phyloP scores from a whole-genome alignment of 306 rosid species.

The Cajanus cajan region DNA sequence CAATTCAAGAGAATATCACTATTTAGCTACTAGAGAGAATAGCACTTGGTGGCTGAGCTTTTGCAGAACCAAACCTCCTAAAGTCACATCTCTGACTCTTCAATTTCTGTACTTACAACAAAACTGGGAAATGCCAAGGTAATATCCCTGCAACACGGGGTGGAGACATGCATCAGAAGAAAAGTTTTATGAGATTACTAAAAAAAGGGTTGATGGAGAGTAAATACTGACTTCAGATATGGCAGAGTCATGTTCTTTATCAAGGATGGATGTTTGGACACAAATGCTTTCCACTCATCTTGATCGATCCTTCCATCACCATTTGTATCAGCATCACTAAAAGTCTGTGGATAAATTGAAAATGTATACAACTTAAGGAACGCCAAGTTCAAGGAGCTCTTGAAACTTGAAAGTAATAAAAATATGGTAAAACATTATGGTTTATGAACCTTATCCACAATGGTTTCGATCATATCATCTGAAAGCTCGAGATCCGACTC shows the following conservation, averaged over 20 bases:
- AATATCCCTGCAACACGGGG: slow-evolving; percentile 63
- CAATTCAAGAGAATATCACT: background rate
- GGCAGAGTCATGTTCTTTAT: slow-evolving; percentile 91
- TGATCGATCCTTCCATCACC: slow-evolving; percentile 86
- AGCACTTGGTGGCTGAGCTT: background rate
- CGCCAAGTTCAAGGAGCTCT: slow-evolving; percentile 4
- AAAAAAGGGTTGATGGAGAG: slow-evolving; percentile 7
- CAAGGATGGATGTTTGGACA: slow-evolving; percentile 67
- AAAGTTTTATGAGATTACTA: background rate
- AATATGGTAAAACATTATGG: background rate
- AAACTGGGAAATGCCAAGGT: slow-evolving; percentile 86
- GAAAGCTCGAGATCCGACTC: slow-evolving; percentile 85
- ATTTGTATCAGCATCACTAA: slow-evolving; percentile 68
- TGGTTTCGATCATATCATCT: slow-evolving; percentile 66
- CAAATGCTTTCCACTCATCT: slow-evolving; percentile 94
- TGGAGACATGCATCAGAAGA: slow-evolving; percentile 5
- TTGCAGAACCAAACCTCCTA: background rate
- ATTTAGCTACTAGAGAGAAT: background rate
- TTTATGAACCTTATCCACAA: slow-evolving; percentile 73
- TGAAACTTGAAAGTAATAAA: background rate
- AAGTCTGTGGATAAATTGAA: slow-evolving; percentile 49
- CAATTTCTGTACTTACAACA: slow-evolving; percentile 54
- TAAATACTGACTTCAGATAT: slow-evolving; percentile 61
- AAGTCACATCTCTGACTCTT: slow-evolving; percentile 51
- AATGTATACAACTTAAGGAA: slow-evolving; percentile 11